These are phyloP conservation scores for Hericium coralloides DNA, from an alignment of 768 basidiomycete species.

Conservation along the genomic window DNA sequence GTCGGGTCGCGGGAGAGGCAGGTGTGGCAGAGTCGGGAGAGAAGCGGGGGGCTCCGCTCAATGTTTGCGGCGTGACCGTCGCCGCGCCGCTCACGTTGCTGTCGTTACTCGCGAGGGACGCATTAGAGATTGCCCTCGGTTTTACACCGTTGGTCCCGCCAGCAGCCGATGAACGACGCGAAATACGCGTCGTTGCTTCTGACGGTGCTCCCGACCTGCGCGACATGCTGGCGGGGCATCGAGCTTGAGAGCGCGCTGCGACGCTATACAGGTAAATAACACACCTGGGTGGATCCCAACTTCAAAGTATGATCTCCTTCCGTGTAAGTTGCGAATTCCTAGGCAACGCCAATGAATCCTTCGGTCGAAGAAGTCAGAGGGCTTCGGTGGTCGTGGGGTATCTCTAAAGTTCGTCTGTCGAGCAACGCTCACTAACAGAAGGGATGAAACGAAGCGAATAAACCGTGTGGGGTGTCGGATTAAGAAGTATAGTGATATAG, in stretches of 20 bases:
- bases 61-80: slow-evolving; percentile 30
- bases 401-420: no score
- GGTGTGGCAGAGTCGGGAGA: slow-evolving; percentile 32
- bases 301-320: neutral
- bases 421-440: no score
- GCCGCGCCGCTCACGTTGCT: slow-evolving; percentile 37
- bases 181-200: slow-evolving; percentile 45
- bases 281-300: neutral
- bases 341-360: no score
- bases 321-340: no score
- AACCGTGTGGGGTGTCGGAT: no score
- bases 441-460: no score
- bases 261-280: neutral
- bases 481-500: no score
- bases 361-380: no score
- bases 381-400: no score
- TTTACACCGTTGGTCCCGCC: slow-evolving; percentile 32
- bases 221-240: slow-evolving; percentile 2
- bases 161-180: slow-evolving; percentile 38
- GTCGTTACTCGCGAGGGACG: slow-evolving; percentile 32
- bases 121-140: slow-evolving; percentile 45
- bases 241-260: neutral
- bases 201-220: slow-evolving; percentile 28
- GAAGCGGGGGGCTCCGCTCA: slow-evolving; percentile 9
- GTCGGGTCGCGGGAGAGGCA: slow-evolving; percentile 24